These are phyloP conservation scores for Syncephalastrum sp. DNA, from an alignment of 371 early-diverging fungal genomes.

Conservation along the genomic window DNA sequence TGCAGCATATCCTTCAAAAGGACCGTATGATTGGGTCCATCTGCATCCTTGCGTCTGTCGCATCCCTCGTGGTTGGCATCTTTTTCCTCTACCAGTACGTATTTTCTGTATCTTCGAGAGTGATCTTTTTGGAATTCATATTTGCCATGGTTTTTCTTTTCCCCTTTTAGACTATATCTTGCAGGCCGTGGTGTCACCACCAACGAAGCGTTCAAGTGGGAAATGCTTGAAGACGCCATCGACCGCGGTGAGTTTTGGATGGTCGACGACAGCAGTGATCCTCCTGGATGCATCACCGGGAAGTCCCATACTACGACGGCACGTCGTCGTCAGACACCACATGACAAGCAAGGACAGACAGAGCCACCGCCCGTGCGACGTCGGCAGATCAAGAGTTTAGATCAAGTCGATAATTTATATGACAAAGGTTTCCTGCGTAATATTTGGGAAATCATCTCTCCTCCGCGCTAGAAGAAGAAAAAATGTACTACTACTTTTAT, in stretches of 20 bases:
- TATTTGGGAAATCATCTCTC: conserved; percentile 36
- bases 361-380: conserved; percentile 12
- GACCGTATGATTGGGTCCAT: conserved; percentile 62
- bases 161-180: conserved; percentile 49
- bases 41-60: conserved; percentile 59
- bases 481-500: no score
- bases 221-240: conserved; percentile 65
- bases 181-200: conserved; percentile 66
- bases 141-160: neutral
- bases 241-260: conserved; percentile 57
- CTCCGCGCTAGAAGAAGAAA: conserved; percentile 9
- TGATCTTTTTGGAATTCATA: neutral
- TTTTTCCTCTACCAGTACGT: conserved; percentile 66
- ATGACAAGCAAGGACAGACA: conserved; percentile 3
- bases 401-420: conserved; percentile 65
- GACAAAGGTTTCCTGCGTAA: conserved; percentile 61
- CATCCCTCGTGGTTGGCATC: conserved; percentile 57
- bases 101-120: neutral
- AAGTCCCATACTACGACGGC: no score
- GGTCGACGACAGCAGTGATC: conserved; percentile 15
- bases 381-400: conserved; percentile 42
- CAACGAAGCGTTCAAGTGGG: conserved; percentile 81
- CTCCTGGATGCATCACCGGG: neutral
- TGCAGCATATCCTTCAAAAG: conserved; percentile 57
- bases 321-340: no score